Evolutionary conservation across 2,329 filamentous ascomycete genomes (phyloP).

Genomic region (Calonectria naviculata): DNA sequence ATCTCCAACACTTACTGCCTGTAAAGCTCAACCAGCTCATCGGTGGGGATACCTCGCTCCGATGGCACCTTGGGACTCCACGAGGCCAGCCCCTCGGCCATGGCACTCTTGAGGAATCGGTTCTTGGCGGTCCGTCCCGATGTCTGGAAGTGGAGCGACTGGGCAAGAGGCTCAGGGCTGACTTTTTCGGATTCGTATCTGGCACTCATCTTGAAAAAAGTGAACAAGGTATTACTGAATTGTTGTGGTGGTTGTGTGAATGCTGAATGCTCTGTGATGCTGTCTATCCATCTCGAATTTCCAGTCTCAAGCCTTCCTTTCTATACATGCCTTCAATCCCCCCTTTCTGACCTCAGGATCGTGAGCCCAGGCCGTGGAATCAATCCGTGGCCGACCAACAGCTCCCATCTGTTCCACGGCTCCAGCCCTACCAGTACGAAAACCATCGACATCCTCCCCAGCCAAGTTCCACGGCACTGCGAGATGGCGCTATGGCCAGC

Average conservation of each 20-base stretch:
- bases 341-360: too few relatives aligned
- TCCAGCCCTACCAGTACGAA: background rate
- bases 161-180: slow-evolving; percentile 45
- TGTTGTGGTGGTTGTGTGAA: background rate
- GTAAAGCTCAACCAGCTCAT: slow-evolving; percentile 65
- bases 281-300: background rate
- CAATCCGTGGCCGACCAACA: background rate
- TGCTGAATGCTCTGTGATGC: background rate
- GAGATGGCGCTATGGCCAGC: background rate
- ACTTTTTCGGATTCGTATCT: slow-evolving; percentile 33
- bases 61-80: slow-evolving; percentile 66
- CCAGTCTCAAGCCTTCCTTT: background rate
- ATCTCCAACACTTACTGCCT: slow-evolving; percentile 56
- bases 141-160: slow-evolving; percentile 57
- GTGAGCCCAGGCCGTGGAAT: slow-evolving; percentile 6
- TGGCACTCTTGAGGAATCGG: slow-evolving; percentile 73
- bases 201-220: slow-evolving; percentile 18
- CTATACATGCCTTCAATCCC: background rate
- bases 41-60: slow-evolving; percentile 56
- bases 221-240: background rate
- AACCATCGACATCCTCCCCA: background rate
- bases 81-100: slow-evolving; percentile 72
- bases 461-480: background rate
- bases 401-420: slow-evolving; percentile 1
- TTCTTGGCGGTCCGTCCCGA: slow-evolving; percentile 66